Conservation (phyloP, 495 filamentous ascomycete genomes). For the Hyaloscypha hepaticicola region DNA sequence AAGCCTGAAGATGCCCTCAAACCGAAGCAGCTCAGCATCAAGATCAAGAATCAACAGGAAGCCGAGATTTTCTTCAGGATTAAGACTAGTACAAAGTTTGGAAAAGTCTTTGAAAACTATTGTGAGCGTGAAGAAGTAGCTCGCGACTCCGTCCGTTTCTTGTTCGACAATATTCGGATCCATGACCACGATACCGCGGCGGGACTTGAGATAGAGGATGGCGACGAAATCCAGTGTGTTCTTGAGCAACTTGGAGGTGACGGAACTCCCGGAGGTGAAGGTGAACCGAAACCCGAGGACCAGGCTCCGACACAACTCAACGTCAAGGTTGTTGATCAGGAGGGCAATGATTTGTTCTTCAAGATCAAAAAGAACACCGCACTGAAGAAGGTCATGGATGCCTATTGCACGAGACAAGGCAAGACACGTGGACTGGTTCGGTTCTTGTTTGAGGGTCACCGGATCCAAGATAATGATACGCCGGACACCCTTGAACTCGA, state of each 20-base stretch:
- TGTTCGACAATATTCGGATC: slow-evolving; percentile 6
- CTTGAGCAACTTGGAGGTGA: slow-evolving; percentile 13
- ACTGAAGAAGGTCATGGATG: slow-evolving; percentile 72
- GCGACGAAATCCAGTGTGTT: slow-evolving; percentile 7
- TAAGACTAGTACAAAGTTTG: slow-evolving; percentile 12
- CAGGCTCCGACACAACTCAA: not conserved
- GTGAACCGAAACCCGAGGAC: not conserved
- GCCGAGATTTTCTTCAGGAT: slow-evolving; percentile 6
- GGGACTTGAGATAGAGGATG: slow-evolving; percentile 13
- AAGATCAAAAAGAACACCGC: slow-evolving; percentile 79
- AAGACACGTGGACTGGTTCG: slow-evolving; percentile 63
- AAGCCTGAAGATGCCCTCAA: not conserved
- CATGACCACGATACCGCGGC: not conserved
- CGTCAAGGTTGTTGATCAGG: not conserved
- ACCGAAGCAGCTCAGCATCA: not conserved
- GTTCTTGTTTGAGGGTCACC: slow-evolving; percentile 74
- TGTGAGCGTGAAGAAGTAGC: not conserved
- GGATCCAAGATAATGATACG: slow-evolving; percentile 64
- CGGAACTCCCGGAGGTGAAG: not conserved
- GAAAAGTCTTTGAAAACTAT: slow-evolving; percentile 11
- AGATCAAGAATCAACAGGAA: slow-evolving; percentile 5
- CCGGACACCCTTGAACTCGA: not conserved
- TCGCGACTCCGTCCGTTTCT: not conserved
- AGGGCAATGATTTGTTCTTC: slow-evolving; percentile 55
- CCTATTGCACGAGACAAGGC: slow-evolving; percentile 65